Base-by-base conservation (phyloP, 768 basidiomycete genomes). In the Aureoboletus auriporus region DNA sequence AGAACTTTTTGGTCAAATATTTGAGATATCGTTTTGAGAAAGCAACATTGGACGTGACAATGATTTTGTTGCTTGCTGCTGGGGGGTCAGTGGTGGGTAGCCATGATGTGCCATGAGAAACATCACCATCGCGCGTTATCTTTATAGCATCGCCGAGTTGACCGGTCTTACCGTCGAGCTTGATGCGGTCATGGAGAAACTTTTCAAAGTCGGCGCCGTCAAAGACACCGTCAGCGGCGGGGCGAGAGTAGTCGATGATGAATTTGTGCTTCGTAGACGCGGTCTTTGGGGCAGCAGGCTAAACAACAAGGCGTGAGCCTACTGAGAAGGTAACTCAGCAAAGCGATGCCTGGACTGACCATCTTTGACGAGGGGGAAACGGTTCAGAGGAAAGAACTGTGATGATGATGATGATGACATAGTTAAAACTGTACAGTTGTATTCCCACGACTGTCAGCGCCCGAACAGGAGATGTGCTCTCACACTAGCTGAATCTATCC, bases 1-100 rank as follows among this genome's bases (percentile, higher is more conserved):
- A 79, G 80, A 92, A 94, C 77, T 95, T 95, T 81, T 98, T 98
- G 54, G 95, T 97, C 52, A 98, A 78, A 75, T 98, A 99, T 74
- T 98, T 97, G 68, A 97, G 84, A 72, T 96, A 97, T 49, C 91
- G 82, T 76, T 98, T 98, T 43, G 95, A 97, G 74, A 97, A 87
- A 48, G 91, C 84, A 67, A 95, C 84, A 63, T 75, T 84, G 45
- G 93, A 86, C 44, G 85, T 83, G 58, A 98, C 82, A 47, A 83
- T 86, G 69, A 98, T 79, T 74, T 86, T 91, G 64, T 75, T 84
- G 70, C 80, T 82, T 54, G 83, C 88, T 90, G 54, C 17, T 49
- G 34, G 17, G 33, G 41, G 34, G 41, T 56, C 41, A 38, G 45
- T 26, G 20, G 20, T 20, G 23, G 33, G 34, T 36, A n/a, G 27